These are phyloP conservation scores for Apocynum venetum DNA, from an alignment of 257 asterid species.

Conservation along the genomic window DNA sequence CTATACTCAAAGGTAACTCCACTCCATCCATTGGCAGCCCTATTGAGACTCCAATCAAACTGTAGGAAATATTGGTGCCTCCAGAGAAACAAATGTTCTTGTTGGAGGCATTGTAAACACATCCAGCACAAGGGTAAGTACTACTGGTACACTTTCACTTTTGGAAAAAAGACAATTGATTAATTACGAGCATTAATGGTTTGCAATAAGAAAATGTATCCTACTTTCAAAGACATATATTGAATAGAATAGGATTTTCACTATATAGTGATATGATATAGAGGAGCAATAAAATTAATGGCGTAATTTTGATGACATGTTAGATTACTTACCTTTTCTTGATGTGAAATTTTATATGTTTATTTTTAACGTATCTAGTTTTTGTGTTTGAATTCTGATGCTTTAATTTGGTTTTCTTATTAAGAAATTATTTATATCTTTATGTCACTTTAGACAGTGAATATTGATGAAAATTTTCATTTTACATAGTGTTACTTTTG, in stretches of 20 bases:
- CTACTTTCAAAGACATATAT: neutral
- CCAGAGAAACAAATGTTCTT: neutral
- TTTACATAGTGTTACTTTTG: too few relatives aligned
- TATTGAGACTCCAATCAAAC: neutral
- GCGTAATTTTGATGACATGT: slow-evolving; percentile 1
- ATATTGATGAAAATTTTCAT: too few relatives aligned
- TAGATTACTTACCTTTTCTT: neutral
- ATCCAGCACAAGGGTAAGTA: neutral
- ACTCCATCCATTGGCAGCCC: too few relatives aligned
- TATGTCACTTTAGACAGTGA: too few relatives aligned
- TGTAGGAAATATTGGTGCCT: neutral
- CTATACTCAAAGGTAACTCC: too few relatives aligned
- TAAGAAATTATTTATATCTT: too few relatives aligned
- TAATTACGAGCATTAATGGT: neutral
- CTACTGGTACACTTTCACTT: neutral
- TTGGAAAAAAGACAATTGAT: too few relatives aligned
- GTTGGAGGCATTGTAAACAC: neutral
- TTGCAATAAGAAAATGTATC: neutral
- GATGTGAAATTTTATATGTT: neutral
- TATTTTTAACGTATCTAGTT: neutral
- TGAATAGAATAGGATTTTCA: too few relatives aligned
- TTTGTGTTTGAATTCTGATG: neutral
- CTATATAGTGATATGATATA: too few relatives aligned
- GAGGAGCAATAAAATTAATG: neutral
- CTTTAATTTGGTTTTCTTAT: neutral